Conservation (phyloP, 2,329 filamentous ascomycete genomes). For the Hawksworthiomyces lignivorus region DNA sequence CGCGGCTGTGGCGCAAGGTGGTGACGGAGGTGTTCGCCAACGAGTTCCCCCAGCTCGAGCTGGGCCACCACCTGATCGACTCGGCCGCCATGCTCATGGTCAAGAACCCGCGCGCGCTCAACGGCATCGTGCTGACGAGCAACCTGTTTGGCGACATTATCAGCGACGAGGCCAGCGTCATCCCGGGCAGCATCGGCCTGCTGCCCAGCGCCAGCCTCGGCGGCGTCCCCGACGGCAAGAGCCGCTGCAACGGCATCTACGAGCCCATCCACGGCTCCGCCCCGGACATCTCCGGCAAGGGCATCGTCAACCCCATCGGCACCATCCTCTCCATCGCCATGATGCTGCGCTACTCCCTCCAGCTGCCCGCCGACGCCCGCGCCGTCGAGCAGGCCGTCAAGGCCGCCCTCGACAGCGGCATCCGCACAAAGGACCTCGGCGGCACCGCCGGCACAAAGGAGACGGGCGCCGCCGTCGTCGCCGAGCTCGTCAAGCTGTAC, state of each 20-base stretch:
- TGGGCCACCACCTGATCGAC: conserved; percentile 89
- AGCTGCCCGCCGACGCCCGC: conserved; percentile 66
- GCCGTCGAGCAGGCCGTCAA: conserved; percentile 76
- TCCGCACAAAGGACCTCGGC: conserved; percentile 78
- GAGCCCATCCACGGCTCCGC: conserved; percentile 96
- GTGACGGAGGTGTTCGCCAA: conserved; percentile 76
- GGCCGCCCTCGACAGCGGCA: conserved; percentile 68
- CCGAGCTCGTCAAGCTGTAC: conserved; percentile 64
- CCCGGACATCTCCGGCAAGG: conserved; percentile 86
- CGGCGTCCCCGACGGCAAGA: conserved; percentile 79
- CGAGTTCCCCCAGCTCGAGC: conserved; percentile 80
- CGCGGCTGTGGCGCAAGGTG: conserved; percentile 79
- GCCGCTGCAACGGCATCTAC: conserved; percentile 85
- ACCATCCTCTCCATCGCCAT: conserved; percentile 89
- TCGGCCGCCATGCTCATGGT: conserved; percentile 97
- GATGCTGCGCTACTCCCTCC: conserved; percentile 91
- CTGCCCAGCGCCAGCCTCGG: conserved; percentile 82
- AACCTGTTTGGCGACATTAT: conserved; percentile 97
- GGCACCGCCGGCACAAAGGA: conserved; percentile 66
- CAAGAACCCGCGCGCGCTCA: conserved; percentile 81
- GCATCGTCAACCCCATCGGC: conserved; percentile 86
- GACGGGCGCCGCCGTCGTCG: conserved; percentile 70
- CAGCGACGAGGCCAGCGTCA: conserved; percentile 88
- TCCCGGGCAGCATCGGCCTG: conserved; percentile 82
- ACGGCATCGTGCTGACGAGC: conserved; percentile 85